phyloP scores from a whole-genome alignment of 345 rosid species.

The Hibiscus syriacus region DNA sequence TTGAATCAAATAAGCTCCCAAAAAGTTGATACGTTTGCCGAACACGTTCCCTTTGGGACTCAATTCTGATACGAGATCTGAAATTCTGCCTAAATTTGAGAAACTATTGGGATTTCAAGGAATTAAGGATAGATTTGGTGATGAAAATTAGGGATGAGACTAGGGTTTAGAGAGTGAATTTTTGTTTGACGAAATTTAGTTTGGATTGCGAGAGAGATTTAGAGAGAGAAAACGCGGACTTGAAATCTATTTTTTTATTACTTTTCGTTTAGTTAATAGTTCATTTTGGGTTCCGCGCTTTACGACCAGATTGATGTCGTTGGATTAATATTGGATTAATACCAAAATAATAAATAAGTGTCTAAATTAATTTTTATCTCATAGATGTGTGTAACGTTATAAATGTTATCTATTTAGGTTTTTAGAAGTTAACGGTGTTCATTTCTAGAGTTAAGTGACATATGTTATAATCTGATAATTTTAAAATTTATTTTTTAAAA shows the following conservation, averaged over 20 bases:
- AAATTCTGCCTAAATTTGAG: background rate
- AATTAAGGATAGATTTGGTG: background rate
- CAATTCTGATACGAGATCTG: too few species aligned
- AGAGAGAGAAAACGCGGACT: constrained; percentile 28
- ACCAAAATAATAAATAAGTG: too few species aligned
- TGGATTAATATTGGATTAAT: too few species aligned
- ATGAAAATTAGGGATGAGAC: background rate
- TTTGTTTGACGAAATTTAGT: background rate
- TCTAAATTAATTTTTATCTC: too few species aligned
- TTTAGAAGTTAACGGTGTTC: too few species aligned
- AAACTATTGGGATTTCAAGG: background rate
- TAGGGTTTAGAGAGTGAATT: background rate
- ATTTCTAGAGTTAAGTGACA: too few species aligned
- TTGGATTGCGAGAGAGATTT: background rate
- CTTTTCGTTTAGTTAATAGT: constrained; percentile 9
- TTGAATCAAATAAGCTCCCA: background rate
- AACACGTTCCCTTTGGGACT: background rate
- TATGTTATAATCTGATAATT: too few species aligned
- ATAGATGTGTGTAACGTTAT: too few species aligned
- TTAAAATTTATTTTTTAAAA: too few species aligned
- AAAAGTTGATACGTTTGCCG: background rate
- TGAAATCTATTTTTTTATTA: constrained; percentile 18
- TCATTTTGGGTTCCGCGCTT: constrained; percentile 29
- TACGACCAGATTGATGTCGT: background rate
- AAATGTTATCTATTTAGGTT: too few species aligned